These are phyloP conservation scores for Pneumocystis oryctolagi DNA, from an alignment of 1,139 yeast species.

Conservation along the genomic window DNA sequence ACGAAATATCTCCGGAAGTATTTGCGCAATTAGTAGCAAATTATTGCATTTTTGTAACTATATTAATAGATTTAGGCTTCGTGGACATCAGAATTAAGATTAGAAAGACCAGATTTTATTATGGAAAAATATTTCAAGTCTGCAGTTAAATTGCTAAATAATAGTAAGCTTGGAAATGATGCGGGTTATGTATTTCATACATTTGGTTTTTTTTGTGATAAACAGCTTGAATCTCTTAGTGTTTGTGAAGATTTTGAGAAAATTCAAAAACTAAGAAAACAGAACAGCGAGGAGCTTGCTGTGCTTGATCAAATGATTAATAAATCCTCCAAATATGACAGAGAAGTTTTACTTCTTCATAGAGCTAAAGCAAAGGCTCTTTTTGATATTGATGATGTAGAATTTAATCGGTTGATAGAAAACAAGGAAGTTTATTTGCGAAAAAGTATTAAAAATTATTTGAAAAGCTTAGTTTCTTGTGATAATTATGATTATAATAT, in stretches of 20 bases:
- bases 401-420: constrained; percentile 28
- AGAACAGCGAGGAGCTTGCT: background rate
- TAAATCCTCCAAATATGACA: background rate
- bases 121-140: constrained; percentile 42
- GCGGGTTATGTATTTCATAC: constrained; percentile 38
- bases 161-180: constrained; percentile 18
- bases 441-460: constrained; percentile 46
- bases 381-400: constrained; percentile 24
- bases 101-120: constrained; percentile 46
- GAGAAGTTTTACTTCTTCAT: constrained; percentile 1
- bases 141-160: constrained; percentile 21
- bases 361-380: background rate
- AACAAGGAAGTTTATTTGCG: constrained; percentile 28
- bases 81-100: constrained; percentile 60
- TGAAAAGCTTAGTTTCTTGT: constrained; percentile 36
- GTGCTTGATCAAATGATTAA: background rate
- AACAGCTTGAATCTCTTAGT: constrained; percentile 38
- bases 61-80: constrained; percentile 21
- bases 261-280: background rate
- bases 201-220: constrained; percentile 64
- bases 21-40: constrained; percentile 19
- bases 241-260: constrained; percentile 32
- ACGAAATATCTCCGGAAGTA: background rate
- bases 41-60: background rate
- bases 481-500: constrained; percentile 41